Evolutionary conservation across 1,139 yeast genomes (phyloP), one percentile per base, ranked within the genome.

Genomic region (Yamadazyma friedrichii): DNA sequence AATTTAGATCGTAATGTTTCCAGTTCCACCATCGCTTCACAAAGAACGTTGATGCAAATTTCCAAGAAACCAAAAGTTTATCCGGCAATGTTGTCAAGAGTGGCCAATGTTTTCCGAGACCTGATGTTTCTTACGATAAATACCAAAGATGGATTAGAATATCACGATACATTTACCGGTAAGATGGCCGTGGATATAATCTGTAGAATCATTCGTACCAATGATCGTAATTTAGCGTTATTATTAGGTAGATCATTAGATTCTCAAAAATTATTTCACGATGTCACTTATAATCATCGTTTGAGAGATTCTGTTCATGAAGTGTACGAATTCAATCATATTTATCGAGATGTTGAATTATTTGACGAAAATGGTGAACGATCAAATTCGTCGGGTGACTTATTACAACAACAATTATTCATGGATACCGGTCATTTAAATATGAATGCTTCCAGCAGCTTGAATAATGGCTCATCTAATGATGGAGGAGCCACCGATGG

Each of bases 91-190:
- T 67, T 93, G 20, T 88, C 97, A 1, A 76, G 82, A 43, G 98
- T 94, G 10, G 95, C 98, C 0, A 77, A 76, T 22, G 78, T 81
- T 15, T 89, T 93, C 60, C 78, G 83, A 49, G 88, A 85, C 49
- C 70, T 82, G 24, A 77, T 89, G 33, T 77, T 78, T 22, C 61
- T 88, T 24, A 85, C 93, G 2, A 89, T 89, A 46, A 82, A 88
- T 51, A 84, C 86, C 55, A 93, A 93, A 57, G 94, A 91, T 64
- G 98, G 96, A n/a, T 76, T 93, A 53, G 88, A 93, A 47, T 91
- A 91, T 64, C 88, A 94, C 58, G 95, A 91, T 57, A 85, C 98
- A 0, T 94, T 94, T 58, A 86, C 96, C 0, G 99, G 99, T 15
- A 76, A 88, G 29, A 94, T 88, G 66, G 96, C 98, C 0, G 96